These are phyloP conservation scores for Takakia lepidozioides DNA, from an alignment of 225 moss, liverwort and hornwort species.

Conservation along the genomic window DNA sequence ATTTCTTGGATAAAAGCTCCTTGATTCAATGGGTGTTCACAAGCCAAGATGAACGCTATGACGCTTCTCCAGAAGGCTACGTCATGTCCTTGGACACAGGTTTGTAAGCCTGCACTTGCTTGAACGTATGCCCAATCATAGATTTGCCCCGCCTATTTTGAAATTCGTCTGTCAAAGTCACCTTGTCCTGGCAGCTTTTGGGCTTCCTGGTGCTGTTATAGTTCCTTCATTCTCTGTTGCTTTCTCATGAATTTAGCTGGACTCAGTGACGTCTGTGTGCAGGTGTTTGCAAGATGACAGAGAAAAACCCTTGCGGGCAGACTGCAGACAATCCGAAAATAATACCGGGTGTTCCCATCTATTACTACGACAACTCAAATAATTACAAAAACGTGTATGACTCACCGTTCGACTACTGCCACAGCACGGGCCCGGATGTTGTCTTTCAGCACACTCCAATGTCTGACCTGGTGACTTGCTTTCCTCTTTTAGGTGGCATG, in stretches of 20 bases:
- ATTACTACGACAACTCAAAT: conserved; percentile 45
- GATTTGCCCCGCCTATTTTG: no score
- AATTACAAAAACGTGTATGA: conserved; percentile 43
- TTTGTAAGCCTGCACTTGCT: no score
- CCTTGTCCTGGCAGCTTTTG: no score
- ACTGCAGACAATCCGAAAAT: conserved; percentile 55
- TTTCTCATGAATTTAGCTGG: no score
- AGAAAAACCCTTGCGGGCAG: conserved; percentile 57
- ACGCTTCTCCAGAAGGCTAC: conserved; percentile 58
- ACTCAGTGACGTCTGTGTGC: not conserved
- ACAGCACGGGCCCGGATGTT: conserved; percentile 60
- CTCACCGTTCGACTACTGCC: conserved; percentile 44
- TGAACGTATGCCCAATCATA: no score
- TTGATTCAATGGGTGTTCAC: conserved; percentile 53
- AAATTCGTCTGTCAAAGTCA: no score
- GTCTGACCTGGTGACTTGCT: conserved; percentile 47
- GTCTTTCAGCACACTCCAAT: conserved; percentile 60
- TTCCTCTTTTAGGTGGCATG: no score
- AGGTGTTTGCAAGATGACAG: conserved; percentile 57
- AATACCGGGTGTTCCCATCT: conserved; percentile 62
- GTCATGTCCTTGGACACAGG: conserved; percentile 49
- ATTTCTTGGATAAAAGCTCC: conserved; percentile 58
- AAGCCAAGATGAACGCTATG: conserved; percentile 54
- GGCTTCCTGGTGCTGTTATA: no score
- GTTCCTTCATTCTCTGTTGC: no score